Conservation (phyloP, 768 basidiomycete genomes). For the Porphyrellus cyaneotinctus region DNA sequence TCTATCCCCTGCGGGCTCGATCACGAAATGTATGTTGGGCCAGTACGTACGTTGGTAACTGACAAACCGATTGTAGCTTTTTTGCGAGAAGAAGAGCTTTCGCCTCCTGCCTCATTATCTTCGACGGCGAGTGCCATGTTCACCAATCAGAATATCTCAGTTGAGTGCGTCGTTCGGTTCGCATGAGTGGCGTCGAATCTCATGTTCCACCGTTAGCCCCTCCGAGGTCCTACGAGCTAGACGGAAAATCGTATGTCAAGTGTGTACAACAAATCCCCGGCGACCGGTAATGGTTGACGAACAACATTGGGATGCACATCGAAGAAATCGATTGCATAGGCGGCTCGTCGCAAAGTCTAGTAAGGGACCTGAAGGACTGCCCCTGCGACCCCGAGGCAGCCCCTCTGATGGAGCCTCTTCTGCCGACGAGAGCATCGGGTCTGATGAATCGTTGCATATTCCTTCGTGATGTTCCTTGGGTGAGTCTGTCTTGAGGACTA, state of each 20-base stretch:
- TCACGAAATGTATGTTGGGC: constrained; percentile 43
- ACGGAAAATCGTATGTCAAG: constrained; percentile 53
- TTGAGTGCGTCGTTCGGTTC: constrained; percentile 37
- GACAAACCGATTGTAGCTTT: constrained; percentile 41
- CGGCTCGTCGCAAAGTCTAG: constrained; percentile 36
- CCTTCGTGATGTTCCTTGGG: constrained; percentile 8
- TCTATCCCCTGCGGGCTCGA: constrained; percentile 42
- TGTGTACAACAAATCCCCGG: constrained; percentile 55
- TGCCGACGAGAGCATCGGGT: not conserved
- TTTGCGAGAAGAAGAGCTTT: constrained; percentile 44
- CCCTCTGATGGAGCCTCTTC: constrained; percentile 1
- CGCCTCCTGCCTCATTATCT: constrained; percentile 56
- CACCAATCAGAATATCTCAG: constrained; percentile 38
- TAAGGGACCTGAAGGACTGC: constrained; percentile 6
- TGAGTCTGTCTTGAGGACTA: constrained; percentile 3
- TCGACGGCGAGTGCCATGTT: constrained; percentile 52
- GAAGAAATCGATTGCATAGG: constrained; percentile 52
- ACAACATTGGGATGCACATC: constrained; percentile 52
- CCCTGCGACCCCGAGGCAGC: not conserved
- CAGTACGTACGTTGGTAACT: not conserved
- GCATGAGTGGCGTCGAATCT: constrained; percentile 3
- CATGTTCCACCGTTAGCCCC: constrained; percentile 44
- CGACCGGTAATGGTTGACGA: constrained; percentile 65
- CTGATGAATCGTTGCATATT: not conserved
- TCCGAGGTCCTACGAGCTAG: constrained; percentile 49